Base-by-base conservation (phyloP, 1,139 yeast species). In the Blastobotrys persicus region DNA sequence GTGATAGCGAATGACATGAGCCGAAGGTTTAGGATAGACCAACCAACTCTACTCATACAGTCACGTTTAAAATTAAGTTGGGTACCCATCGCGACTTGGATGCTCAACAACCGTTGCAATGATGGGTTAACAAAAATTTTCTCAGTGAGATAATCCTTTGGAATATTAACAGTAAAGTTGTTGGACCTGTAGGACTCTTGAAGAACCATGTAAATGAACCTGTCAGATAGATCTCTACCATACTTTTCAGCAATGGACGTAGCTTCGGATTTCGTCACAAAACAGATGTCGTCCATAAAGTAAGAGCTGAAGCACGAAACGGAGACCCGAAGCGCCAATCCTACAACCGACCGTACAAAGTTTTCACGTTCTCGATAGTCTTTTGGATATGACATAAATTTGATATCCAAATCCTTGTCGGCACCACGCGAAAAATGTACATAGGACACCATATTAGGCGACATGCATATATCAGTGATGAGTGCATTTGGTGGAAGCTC, bases 1-100 rank as follows among this genome's bases (percentile, higher is more conserved):
- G 88, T 85, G 14, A 85, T 75, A 1, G 91, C 87, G 59, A 88
- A 84, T 16, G 88, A 80, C 9, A 86, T 75, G 54, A 85, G 74
- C 51, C 95, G 76, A 46, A 88, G 68, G 62, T 87, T 85, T 46
- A 88, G 71, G 2, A 85, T 72, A 1, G 81, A 75, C 80, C 88
- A 78, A 0, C 94, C 88, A 46, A 86, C 74, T 40, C 78, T 77
- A 2, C 81, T 77, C 55, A 79, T 73, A 17, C 79, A 73, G 28
- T 70, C 73, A 18, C 79, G 70, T 37, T 67, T 65, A 72, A 81
- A 74, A 31, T 71, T 70, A 19, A 66, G 64, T 3, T 46, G 31
- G 13, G 85, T 85, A 0, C 94, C 92, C 31, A 88, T 63, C 0
- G 80, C 73, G 50, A 84, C 71, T 61, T 88, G 95, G 59, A 59